Evolutionary conservation across 352 stramenopile genomes (phyloP), one percentile per base, ranked within the genome.

Genomic region (Phytopythium kandeliae): DNA sequence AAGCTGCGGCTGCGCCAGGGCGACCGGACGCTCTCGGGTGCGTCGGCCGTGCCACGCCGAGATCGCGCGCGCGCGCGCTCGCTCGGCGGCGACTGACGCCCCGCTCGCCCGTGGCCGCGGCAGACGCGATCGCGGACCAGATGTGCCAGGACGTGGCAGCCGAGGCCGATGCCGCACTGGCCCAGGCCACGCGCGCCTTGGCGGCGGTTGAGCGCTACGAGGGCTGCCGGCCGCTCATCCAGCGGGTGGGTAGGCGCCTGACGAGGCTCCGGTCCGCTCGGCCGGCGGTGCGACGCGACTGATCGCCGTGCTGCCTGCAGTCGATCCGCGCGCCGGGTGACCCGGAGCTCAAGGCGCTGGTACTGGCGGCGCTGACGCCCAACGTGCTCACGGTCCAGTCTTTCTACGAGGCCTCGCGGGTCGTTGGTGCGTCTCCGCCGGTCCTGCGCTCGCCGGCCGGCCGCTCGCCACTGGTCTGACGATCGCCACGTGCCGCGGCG

Each of bases 21-120:
- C 34, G 68, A 77, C 51, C 77, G 78, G 65, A 61, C 61, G 37
- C 61, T 73, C 25, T 63, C 65, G 19, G 68, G 71, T 81, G 52
- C 24, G 58, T 47, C 0, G 19, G 7, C 22, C 12, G 15, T 33
- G 19, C n/a, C n/a, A n/a, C n/a, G n/a, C n/a, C n/a, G n/a, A n/a
- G n/a, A n/a, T n/a, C n/a, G n/a, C n/a, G n/a, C n/a, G n/a, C n/a
- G n/a, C n/a, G n/a, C n/a, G n/a, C n/a, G n/a, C n/a, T n/a, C n/a
- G n/a, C n/a, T n/a, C n/a, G n/a, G n/a, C n/a, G 28, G 28, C 4
- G 28, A 9, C 28, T 31, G 15, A 36, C 24, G 25, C 31, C 28
- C 19, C 13, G 25, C 19, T 33, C n/a, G 28, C 15, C 15, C 12
- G 42, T 11, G 10, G 16, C 11, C 35, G 21, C 4, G 2, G 31